Percentiles rank a stretch among this genome's conserved stretches.
Evolutionary conservation across 2,329 filamentous ascomycete genomes (phyloP).

Genomic region (Fusarium sp.): DNA sequence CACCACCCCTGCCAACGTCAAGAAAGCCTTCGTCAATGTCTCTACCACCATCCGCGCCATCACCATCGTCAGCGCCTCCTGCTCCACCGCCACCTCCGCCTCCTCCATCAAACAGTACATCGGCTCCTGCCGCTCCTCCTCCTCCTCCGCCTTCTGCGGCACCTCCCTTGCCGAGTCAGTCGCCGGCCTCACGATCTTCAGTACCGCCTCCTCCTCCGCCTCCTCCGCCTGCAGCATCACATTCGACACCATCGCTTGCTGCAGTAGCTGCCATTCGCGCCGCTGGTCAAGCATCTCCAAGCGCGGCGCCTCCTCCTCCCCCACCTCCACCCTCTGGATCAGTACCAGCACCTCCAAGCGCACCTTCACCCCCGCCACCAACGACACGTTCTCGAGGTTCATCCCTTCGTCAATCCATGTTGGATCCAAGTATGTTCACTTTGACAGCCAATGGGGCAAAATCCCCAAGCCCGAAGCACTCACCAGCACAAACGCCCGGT

Average conservation of each 20-base stretch:
- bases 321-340: conserved; percentile 46
- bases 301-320: conserved; percentile 45
- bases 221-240: conserved; percentile 25
- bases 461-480: conserved; percentile 55
- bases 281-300: conserved; percentile 52
- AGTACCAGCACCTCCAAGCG: conserved; percentile 44
- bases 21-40: conserved; percentile 63
- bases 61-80: conserved; percentile 45
- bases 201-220: conserved; percentile 46
- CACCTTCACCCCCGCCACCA: conserved; percentile 52
- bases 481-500: conserved; percentile 43
- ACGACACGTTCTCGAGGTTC: conserved; percentile 54
- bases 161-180: conserved; percentile 51
- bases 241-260: conserved; percentile 51
- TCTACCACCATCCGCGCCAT: conserved; percentile 46
- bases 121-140: conserved; percentile 53
- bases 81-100: conserved; percentile 53
- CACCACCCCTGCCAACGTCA: conserved; percentile 68
- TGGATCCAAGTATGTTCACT: conserved; percentile 82
- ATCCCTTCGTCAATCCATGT: conserved; percentile 66
- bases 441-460: conserved; percentile 70
- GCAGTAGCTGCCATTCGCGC: conserved; percentile 56
- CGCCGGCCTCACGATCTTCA: conserved; percentile 44
- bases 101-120: conserved; percentile 51
- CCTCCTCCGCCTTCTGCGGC: conserved; percentile 50